These are phyloP conservation scores for Tephrocybe rancida DNA, from an alignment of 768 basidiomycete genomes.

Conservation along the genomic window DNA sequence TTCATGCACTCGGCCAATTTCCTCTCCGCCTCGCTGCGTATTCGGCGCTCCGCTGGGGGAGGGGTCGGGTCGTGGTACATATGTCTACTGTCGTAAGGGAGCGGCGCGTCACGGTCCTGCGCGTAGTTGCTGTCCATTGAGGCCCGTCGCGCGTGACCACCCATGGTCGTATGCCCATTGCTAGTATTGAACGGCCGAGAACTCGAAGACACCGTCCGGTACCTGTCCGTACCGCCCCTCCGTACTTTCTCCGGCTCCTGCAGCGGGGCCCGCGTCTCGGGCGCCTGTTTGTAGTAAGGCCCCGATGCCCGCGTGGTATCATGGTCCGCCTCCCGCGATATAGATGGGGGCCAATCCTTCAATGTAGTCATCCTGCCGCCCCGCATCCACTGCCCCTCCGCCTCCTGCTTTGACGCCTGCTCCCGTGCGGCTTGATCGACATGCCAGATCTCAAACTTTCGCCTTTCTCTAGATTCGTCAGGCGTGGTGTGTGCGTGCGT, in stretches of 20 bases:
- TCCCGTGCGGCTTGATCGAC: background rate
- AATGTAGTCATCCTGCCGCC: constrained; percentile 3
- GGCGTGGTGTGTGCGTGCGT: background rate
- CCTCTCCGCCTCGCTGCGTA: background rate
- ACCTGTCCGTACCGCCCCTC: background rate
- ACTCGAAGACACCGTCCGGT: background rate
- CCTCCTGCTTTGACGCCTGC: background rate
- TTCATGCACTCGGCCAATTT: constrained; percentile 7
- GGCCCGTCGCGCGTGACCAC: background rate
- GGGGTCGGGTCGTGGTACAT: background rate
- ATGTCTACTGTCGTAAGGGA: constrained; percentile 6
- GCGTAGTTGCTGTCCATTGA: background rate
- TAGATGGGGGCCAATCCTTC: background rate
- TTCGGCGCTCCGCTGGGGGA: background rate
- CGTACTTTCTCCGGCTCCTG: constrained; percentile 1
- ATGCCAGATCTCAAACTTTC: constrained; percentile 1
- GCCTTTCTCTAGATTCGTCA: background rate
- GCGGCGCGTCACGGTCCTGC: background rate
- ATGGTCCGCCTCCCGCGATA: background rate
- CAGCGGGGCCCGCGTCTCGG: background rate
- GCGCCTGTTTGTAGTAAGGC: background rate
- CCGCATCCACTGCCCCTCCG: background rate
- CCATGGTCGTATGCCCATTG: background rate
- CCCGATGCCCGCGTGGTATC: background rate
- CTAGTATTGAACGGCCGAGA: background rate